Conservation (phyloP, 768 basidiomycete genomes). For the Podaxis sp. region DNA sequence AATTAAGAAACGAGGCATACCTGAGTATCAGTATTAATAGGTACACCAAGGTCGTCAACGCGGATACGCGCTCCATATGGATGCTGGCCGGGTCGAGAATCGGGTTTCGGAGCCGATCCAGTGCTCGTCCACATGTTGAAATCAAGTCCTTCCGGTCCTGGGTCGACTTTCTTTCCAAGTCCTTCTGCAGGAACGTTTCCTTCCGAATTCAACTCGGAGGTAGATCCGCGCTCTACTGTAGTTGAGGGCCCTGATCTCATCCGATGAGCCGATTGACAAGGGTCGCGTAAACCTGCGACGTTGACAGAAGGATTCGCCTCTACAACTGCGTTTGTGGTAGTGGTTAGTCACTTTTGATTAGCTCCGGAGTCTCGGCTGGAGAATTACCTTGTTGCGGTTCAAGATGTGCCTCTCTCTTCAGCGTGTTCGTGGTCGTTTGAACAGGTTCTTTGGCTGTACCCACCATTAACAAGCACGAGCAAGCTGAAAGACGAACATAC, state of each 20-base stretch:
- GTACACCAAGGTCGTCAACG: no score
- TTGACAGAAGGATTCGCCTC: no score
- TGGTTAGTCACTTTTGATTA: not conserved
- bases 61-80: no score
- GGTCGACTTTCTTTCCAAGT: not conserved
- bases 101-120: no score
- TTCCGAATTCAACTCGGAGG: not conserved
- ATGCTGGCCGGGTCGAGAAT: no score
- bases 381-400: not conserved
- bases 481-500: not conserved
- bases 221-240: not conserved
- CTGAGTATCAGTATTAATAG: no score
- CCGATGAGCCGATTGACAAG: no score
- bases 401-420: not conserved
- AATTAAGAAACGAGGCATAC: no score
- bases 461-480: not conserved
- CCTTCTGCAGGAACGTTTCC: not conserved
- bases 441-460: constrained; percentile 1
- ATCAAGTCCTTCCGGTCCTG: no score
- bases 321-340: no score
- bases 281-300: no score
- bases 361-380: not conserved
- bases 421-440: not conserved
- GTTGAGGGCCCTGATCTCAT: not conserved
- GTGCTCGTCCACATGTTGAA: no score